These are phyloP conservation scores for Stereum hirsutum DNA, from an alignment of 1,284 basidiomycete genomes.

Conservation along the genomic window DNA sequence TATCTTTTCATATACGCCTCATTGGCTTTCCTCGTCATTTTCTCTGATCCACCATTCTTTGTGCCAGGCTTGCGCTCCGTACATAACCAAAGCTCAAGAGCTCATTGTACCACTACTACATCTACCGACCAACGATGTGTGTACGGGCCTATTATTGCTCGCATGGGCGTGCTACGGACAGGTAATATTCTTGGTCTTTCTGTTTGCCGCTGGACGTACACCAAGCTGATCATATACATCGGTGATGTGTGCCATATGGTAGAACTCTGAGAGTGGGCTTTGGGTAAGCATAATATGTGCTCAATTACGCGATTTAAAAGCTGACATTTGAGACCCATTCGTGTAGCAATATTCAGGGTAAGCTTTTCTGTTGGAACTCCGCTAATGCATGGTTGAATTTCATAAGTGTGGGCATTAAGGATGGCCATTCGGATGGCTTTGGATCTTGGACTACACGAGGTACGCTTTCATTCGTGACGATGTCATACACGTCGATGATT, in stretches of 20 bases:
- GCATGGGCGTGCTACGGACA: slow-evolving; percentile 30
- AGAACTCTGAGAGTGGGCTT: slow-evolving; percentile 28
- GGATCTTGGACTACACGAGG: slow-evolving; percentile 31
- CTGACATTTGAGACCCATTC: not conserved
- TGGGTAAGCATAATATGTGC: slow-evolving; percentile 20
- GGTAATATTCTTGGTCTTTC: slow-evolving; percentile 5
- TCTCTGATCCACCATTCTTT: not conserved
- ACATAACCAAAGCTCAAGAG: slow-evolving; percentile 32
- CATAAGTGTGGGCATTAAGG: slow-evolving; percentile 21
- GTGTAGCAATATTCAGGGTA: slow-evolving; percentile 17
- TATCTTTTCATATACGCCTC: not conserved
- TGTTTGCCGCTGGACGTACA: no score
- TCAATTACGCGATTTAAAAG: no score
- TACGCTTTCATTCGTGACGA: not conserved
- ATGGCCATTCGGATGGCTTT: slow-evolving; percentile 32
- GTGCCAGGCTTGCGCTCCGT: slow-evolving; percentile 23
- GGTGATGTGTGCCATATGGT: no score
- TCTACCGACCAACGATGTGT: slow-evolving; percentile 27
- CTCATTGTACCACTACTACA: slow-evolving; percentile 28
- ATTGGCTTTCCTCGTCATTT: not conserved
- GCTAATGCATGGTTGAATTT: not conserved
- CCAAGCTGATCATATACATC: not conserved
- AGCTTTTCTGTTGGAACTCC: not conserved
- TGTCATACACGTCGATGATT: not conserved
- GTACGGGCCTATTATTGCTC: slow-evolving; percentile 26